Base-by-base conservation (phyloP, 495 filamentous ascomycete genomes). In the Penicillium simplicissimum region DNA sequence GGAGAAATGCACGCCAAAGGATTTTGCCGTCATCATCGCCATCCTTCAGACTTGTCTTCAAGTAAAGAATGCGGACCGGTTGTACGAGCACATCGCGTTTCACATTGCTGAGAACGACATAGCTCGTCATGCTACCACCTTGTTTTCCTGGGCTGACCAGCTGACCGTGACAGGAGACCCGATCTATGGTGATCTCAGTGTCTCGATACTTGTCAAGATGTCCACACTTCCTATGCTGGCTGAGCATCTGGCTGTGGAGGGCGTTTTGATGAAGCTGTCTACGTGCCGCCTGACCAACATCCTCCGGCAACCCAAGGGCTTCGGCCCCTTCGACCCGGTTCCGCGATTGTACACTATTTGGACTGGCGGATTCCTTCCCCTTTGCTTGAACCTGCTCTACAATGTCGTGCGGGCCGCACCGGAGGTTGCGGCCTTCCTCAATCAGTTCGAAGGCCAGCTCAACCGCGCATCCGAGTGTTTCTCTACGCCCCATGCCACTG, bases 71-170 rank as follows among this genome's bases (percentile, higher is more conserved):
- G 71, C 70, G 13, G 76, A 80, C 58, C 72, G 79, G 47, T 54
- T 79, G 15, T 80, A 74, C 48, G 77, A 86, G 19, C 85, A 90
- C 59, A 84, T 93, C 62, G 81, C 87, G 49, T 84, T 84, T 40
- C 82, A 89, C 68, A 85, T 95, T 57, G 71, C 81, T 13, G 81
- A 87, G 37, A 81, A 83, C 56, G 79, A 82, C 57, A 87, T 88
- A 3, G 82, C 87, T n/a, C 88, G 93, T 62, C 88, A 90, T 53
- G 93, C 92, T 0, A 88, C 88, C 15, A 91, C 90, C 13, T 82
- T 99, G 52, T 97, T 96, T 73, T 96, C 91, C 7, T 99, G 96
- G 96, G 86, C 95, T 15, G 91, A 98, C 72, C 86, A 87, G 62
- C 82, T 84, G 14, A 76, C 83, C 5, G 79, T 85, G 38, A 84